These are phyloP conservation scores for Pleodorina starrii DNA, from an alignment of 139 green algal genomes.

Conservation along the genomic window DNA sequence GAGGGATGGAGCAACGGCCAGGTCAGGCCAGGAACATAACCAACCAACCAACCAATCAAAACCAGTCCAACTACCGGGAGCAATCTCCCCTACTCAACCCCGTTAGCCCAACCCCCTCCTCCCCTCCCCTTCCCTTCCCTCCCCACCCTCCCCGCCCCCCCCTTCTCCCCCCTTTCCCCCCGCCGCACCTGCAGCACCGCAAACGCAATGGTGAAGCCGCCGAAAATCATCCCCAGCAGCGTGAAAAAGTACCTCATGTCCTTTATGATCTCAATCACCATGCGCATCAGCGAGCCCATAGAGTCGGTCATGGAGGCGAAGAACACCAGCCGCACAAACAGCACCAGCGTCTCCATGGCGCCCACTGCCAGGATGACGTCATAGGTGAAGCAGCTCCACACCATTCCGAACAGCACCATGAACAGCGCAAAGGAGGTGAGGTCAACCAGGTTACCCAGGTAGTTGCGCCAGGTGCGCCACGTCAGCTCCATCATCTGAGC, in stretches of 20 bases:
- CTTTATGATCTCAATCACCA: constrained; percentile 56
- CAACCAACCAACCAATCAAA: too few species aligned
- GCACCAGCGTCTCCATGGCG: constrained; percentile 39
- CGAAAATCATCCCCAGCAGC: constrained; percentile 49
- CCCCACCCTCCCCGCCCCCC: background rate
- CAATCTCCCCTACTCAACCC: background rate
- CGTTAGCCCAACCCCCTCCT: too few species aligned
- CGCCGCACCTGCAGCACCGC: constrained; percentile 24
- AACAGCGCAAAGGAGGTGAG: constrained; percentile 45
- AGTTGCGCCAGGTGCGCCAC: constrained; percentile 47
- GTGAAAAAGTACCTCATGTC: constrained; percentile 52
- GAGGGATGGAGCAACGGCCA: background rate
- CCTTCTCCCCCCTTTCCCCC: background rate
- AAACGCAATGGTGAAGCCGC: constrained; percentile 47
- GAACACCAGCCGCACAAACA: constrained; percentile 50
- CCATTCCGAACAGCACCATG: constrained; percentile 40
- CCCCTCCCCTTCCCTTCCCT: background rate
- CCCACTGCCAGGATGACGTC: constrained; percentile 33
- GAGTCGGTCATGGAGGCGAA: constrained; percentile 53
- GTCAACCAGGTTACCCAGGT: constrained; percentile 52
- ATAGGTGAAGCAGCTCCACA: constrained; percentile 24
- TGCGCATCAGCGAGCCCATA: constrained; percentile 52
- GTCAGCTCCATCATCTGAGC: constrained; percentile 45
- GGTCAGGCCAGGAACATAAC: background rate
- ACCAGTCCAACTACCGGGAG: too few species aligned